Evolutionary conservation across 192 early-diverging fungal genomes (phyloP).

Genomic region (Entomortierella chlamydospora): DNA sequence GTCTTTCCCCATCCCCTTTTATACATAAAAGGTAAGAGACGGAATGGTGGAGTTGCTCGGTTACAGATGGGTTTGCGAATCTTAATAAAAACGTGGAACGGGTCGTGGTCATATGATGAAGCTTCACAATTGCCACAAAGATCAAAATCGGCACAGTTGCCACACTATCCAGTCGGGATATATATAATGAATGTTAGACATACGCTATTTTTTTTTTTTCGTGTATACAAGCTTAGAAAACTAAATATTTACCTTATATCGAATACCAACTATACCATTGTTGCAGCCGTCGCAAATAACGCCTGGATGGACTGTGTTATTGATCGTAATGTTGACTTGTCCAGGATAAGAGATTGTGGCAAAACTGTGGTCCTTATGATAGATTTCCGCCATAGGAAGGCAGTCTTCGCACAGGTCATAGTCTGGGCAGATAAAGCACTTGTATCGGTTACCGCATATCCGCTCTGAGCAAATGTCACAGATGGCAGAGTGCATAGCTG

Average conservation of each 20-base stretch:
- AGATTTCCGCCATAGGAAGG: conserved; percentile 51
- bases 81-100: conserved; percentile 62
- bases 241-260: conserved; percentile 59
- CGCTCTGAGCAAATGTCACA: conserved; percentile 69
- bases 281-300: conserved; percentile 63
- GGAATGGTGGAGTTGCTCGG: conserved; percentile 4
- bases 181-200: not conserved
- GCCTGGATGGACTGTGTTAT: conserved; percentile 44
- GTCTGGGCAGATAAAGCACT: conserved; percentile 67
- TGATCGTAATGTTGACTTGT: conserved; percentile 30
- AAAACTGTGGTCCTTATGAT: conserved; percentile 61
- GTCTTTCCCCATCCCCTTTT: conserved; percentile 25
- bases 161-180: conserved; percentile 48
- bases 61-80: conserved; percentile 51
- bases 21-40: conserved; percentile 58
- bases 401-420: conserved; percentile 71
- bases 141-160: conserved; percentile 72
- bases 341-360: conserved; percentile 42
- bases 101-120: conserved; percentile 53
- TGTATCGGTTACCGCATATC: conserved; percentile 68
- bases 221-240: not conserved
- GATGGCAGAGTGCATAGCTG: conserved; percentile 21
- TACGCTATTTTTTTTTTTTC: not conserved
- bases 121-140: conserved; percentile 71
- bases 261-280: conserved; percentile 53